Base-by-base conservation (phyloP, 2,329 filamentous ascomycete species). In the Xylaria polymorpha region DNA sequence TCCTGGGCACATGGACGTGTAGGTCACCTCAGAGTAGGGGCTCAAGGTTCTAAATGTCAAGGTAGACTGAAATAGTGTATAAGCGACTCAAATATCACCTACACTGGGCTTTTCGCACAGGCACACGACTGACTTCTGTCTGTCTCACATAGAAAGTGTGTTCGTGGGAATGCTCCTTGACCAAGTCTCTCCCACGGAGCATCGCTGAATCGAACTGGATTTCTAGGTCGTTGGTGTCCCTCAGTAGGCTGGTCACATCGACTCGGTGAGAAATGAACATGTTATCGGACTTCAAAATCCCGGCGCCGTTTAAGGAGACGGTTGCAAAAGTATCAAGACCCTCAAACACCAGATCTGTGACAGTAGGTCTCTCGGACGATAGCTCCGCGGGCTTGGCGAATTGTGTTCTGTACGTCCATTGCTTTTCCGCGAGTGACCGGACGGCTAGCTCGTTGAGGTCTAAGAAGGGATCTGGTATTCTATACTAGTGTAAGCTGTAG, bases 291-390 rank as follows among this genome's bases (percentile, higher is more conserved):
- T 83, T 77, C 14, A 90, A 80, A 8, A 91, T 85, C 32, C 80
- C 76, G 0, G 80, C 74, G 10, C 82, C 86, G 72, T 91, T 89
- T 20, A 91, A 81, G 10, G 74, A 81, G 43, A 90, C 87, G 0
- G 83, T 86, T 0, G 88, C 87, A 71, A 89, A 90, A 0, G 89
- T 91, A 74, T 91, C 89, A 1, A 91, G 83, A 0, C 89, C 89
- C 72, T 90, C 85, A 66, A 91, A 90, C 10, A 88, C 86, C 5
- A 91, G 79, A 18, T 87, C 83, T 20, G 82, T 80, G 8, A 72
- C 73, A 37, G 78, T 76, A 22, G 71, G 41, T 14, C 20, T 43
- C 37, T 66, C 63, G 20, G 68, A 62, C 22, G 43, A n/a, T 7
- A 44, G 9, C 18, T 39, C 60, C 46, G 15, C 44, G 46, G 77